Conservation (phyloP, 2,329 filamentous ascomycete species). For the Colletotrichum neosansevieriae region DNA sequence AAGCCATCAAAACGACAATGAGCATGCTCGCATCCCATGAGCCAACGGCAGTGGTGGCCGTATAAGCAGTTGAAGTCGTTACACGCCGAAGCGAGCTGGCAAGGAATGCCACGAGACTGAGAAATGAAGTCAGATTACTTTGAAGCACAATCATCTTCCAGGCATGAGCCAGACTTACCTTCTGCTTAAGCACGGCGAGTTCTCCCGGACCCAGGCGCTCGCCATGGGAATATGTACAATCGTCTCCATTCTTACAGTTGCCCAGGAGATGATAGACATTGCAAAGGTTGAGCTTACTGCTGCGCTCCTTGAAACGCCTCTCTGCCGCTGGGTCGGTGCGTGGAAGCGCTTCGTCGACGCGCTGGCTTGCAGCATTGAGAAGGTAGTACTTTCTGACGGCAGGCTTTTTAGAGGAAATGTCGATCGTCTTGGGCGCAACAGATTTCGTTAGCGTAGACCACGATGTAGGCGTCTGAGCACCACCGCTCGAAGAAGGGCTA, state of each 20-base stretch:
- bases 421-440: slow-evolving; percentile 42
- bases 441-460: slow-evolving; percentile 44
- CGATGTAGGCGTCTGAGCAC: slow-evolving; percentile 30
- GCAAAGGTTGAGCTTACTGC: slow-evolving; percentile 40
- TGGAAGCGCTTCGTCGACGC: slow-evolving; percentile 47
- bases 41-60: slow-evolving; percentile 43
- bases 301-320: slow-evolving; percentile 42
- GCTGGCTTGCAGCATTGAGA: slow-evolving; percentile 48
- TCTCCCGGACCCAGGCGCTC: slow-evolving; percentile 39
- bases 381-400: slow-evolving; percentile 43
- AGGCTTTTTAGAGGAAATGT: slow-evolving; percentile 45
- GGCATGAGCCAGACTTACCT: slow-evolving; percentile 13
- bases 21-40: slow-evolving; percentile 39
- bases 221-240: slow-evolving; percentile 43
- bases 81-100: slow-evolving; percentile 39
- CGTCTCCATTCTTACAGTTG: slow-evolving; percentile 39
- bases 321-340: slow-evolving; percentile 42
- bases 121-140: neutral
- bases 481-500: slow-evolving; percentile 6
- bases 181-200: slow-evolving; percentile 41
- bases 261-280: slow-evolving; percentile 43
- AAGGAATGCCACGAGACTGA: slow-evolving; percentile 40
- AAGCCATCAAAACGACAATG: slow-evolving; percentile 42
- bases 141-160: neutral
- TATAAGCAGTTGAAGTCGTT: slow-evolving; percentile 40